These are phyloP conservation scores for Citrullus amarus DNA, from an alignment of 306 rosid species.

Conservation along the genomic window DNA sequence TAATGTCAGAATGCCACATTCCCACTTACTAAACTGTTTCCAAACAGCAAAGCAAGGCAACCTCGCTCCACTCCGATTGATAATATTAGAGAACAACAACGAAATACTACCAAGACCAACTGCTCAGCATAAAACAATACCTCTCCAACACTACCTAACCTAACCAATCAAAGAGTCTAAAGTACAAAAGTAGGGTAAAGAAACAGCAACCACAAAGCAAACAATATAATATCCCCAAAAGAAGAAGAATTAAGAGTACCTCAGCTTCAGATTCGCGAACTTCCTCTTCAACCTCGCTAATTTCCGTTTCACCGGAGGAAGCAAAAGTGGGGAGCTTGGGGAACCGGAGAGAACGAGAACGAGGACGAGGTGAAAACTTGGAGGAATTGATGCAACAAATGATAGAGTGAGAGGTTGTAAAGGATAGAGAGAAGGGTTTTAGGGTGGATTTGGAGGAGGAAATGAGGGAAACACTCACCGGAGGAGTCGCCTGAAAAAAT, in stretches of 20 bases:
- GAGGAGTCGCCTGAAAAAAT: constrained; percentile 12
- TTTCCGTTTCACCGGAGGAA: constrained; percentile 11
- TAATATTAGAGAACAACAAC: neutral
- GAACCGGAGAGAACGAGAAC: constrained; percentile 10
- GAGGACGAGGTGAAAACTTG: neutral
- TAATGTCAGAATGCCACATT: neutral
- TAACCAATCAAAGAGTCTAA: neutral
- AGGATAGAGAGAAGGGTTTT: neutral
- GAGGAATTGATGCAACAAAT: neutral
- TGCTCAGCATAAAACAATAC: neutral
- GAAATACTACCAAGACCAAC: neutral
- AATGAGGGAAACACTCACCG: neutral
- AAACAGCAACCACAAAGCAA: neutral
- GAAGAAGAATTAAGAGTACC: neutral
- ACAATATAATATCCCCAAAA: neutral
- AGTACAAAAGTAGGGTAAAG: neutral
- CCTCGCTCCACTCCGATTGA: neutral
- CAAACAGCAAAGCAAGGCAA: neutral
- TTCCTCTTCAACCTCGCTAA: constrained; percentile 9
- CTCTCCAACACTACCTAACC: neutral
- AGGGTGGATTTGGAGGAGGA: constrained; percentile 2
- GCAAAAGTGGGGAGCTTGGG: neutral
- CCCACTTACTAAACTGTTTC: neutral
- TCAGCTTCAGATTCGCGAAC: constrained; percentile 10
- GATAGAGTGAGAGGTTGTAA: neutral